phyloP scores from a whole-genome alignment of 805 yeast species.

The Scheffersomyces ergatensis region DNA sequence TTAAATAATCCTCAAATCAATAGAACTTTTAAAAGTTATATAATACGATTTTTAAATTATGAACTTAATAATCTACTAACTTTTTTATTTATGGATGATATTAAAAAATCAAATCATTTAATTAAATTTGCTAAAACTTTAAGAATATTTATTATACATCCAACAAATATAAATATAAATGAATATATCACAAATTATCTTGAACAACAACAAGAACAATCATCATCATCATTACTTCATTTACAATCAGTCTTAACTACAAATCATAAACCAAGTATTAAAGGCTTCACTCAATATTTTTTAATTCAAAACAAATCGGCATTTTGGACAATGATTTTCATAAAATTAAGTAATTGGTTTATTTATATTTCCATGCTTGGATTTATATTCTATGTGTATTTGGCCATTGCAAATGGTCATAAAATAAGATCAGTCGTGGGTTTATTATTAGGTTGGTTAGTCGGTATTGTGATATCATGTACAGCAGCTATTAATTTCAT shows the following conservation, averaged over 20 bases:
- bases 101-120: slow-evolving; percentile 25
- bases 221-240: background rate
- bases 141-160: slow-evolving; percentile 21
- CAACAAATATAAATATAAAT: background rate
- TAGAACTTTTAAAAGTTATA: background rate
- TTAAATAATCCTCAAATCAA: background rate
- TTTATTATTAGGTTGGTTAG: slow-evolving; percentile 34
- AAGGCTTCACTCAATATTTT: background rate
- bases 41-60: slow-evolving; percentile 19
- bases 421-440: slow-evolving; percentile 35
- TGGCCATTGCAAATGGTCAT: slow-evolving; percentile 31
- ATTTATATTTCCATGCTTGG: slow-evolving; percentile 1
- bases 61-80: slow-evolving; percentile 18
- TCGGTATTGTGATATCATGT: slow-evolving; percentile 19
- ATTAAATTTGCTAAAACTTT: slow-evolving; percentile 21
- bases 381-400: slow-evolving; percentile 19
- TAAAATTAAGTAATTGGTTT: slow-evolving; percentile 2
- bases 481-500: slow-evolving; percentile 26
- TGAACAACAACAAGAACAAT: background rate
- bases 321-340: slow-evolving; percentile 2
- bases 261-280: background rate
- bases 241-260: background rate
- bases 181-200: background rate
- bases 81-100: slow-evolving; percentile 22
- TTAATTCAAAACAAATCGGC: slow-evolving; percentile 2